These are phyloP conservation scores for Chlorella sorokiniana DNA, from an alignment of 139 green algal species.

Conservation along the genomic window DNA sequence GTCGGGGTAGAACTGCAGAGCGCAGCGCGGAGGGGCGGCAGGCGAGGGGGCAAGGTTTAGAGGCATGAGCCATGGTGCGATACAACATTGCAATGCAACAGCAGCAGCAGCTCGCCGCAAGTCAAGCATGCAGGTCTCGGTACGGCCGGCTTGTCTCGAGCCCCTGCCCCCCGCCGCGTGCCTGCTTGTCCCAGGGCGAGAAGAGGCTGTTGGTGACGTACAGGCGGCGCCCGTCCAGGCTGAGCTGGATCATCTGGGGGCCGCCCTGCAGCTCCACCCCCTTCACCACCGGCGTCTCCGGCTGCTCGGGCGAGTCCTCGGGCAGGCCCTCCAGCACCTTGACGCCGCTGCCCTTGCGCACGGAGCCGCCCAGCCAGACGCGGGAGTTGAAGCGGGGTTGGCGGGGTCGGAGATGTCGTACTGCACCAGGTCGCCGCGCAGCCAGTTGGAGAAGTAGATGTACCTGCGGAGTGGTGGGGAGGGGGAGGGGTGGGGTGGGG, in stretches of 20 bases:
- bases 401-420: constrained; percentile 82
- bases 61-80: no score
- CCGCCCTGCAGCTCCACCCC: constrained; percentile 74
- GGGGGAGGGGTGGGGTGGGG: neutral
- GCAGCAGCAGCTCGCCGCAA: no score
- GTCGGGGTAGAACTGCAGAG: constrained; percentile 82
- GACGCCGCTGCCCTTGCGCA: constrained; percentile 61
- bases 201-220: constrained; percentile 85
- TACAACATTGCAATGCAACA: constrained; percentile 4
- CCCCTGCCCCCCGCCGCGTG: neutral
- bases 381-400: constrained; percentile 66
- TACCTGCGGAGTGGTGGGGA: constrained; percentile 33
- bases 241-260: constrained; percentile 90
- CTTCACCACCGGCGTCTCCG: constrained; percentile 53
- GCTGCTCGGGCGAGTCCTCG: constrained; percentile 49
- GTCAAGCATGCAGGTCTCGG: no score
- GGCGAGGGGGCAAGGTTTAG: no score
- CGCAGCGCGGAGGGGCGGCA: no score
- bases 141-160: no score
- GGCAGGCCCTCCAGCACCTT: constrained; percentile 69
- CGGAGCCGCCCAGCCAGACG: constrained; percentile 75
- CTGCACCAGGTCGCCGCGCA: constrained; percentile 75
- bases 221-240: constrained; percentile 79
- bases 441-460: constrained; percentile 82
- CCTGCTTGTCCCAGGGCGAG: constrained; percentile 66